Conservation (phyloP, 306 rosid genomes). For the Ormosia emarginata region DNA sequence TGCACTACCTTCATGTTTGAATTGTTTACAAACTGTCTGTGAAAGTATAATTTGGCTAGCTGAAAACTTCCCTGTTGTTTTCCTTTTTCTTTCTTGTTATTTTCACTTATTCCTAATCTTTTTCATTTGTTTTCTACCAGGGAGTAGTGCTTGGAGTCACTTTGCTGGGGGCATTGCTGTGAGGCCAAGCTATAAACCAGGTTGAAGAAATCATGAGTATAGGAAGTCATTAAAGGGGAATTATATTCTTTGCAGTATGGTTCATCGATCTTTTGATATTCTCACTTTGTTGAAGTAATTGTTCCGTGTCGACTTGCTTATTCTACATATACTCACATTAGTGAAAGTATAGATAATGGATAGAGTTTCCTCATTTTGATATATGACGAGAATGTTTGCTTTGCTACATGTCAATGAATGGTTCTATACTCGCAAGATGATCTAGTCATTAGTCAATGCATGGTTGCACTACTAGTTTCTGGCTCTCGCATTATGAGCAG, state of each 20-base stretch:
- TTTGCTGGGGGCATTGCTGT: constrained; percentile 19
- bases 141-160: constrained; percentile 21
- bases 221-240: constrained; percentile 3
- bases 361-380: constrained; percentile 5
- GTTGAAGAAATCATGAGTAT: constrained; percentile 14
- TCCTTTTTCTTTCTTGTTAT: not conserved
- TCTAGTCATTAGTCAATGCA: constrained; percentile 11
- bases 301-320: constrained; percentile 5
- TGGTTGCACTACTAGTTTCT: not conserved
- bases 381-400: constrained; percentile 3
- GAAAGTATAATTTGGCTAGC: constrained; percentile 1
- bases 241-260: not conserved
- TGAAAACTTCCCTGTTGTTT: not conserved
- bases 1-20: not conserved
- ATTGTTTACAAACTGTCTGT: not conserved
- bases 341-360: constrained; percentile 22
- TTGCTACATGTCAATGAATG: not conserved
- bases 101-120: not conserved
- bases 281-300: constrained; percentile 1
- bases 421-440: not conserved
- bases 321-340: constrained; percentile 14
- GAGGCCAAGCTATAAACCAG: constrained; percentile 20
- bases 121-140: not conserved
- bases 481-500: constrained; percentile 7
- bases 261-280: not conserved